Percentiles rank a stretch among this genome's conserved stretches.
Conservation (phyloP, 1,284 basidiomycete genomes). For the Leccinum fuscescens region DNA sequence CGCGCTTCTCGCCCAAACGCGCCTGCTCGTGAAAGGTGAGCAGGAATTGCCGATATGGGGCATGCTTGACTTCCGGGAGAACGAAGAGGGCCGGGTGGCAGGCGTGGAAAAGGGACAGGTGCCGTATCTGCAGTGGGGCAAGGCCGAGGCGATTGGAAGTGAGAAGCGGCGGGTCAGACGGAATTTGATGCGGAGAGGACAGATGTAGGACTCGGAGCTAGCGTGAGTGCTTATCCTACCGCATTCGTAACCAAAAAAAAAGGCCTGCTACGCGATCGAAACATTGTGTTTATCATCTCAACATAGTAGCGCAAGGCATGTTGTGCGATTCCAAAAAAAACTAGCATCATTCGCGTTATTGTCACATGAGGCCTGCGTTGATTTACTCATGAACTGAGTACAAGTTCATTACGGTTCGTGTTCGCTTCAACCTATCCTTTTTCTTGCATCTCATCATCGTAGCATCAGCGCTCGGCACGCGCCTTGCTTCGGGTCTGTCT, state of each 20-base stretch:
- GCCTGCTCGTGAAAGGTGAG: conserved; percentile 77
- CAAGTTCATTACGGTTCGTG: background rate
- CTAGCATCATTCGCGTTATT: background rate
- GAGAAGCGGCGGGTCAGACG: conserved; percentile 75
- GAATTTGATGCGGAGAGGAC: conserved; percentile 84
- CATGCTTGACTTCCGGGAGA: conserved; percentile 71
- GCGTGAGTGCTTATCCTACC: background rate
- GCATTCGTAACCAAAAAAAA: background rate
- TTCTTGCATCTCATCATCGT: conserved; percentile 1
- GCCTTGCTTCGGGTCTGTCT: conserved; percentile 1
- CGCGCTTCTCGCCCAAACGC: conserved; percentile 38
- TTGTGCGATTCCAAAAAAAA: background rate
- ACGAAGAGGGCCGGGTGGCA: conserved; percentile 45
- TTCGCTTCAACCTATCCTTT: background rate
- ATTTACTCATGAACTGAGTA: background rate
- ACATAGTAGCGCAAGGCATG: background rate
- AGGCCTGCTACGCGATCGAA: background rate
- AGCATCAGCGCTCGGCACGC: background rate
- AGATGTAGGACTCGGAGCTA: conserved; percentile 45
- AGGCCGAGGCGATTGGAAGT: conserved; percentile 61
- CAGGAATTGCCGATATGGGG: conserved; percentile 87
- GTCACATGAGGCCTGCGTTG: background rate
- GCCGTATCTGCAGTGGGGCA: conserved; percentile 83
- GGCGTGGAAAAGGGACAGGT: conserved; percentile 61
- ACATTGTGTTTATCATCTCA: background rate